Base-by-base conservation (phyloP, 306 rosid species). In the Inga laurina region DNA sequence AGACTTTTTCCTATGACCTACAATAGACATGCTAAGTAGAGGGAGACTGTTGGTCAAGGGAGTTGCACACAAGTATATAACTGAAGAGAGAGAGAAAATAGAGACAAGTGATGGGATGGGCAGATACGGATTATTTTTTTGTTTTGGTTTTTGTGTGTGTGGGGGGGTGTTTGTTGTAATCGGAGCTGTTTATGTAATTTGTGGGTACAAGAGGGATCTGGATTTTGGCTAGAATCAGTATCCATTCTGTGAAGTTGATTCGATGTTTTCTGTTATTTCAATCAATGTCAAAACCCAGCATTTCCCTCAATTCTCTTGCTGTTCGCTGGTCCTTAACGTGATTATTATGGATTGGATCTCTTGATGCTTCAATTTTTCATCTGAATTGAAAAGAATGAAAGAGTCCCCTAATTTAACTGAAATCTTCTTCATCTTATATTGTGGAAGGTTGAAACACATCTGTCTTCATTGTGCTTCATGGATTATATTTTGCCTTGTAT, bases 401-500 rank as follows among this genome's bases (percentile, higher is more conserved):
- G 69, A 62, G 48, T 65, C 15, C 44, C 15, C 71, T 22, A 2
- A 10, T 62, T 76, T 71, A 41, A 32, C 81, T 51, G 82, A 62
- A 11, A 69, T 39, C 43, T 39, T 8, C 30, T 72, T 43, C 81
- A 18, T 46, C 18, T 65, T 34, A 39, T 75, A 12, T 18, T 66
- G n/a, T 78, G 54, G 41, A 39, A 66, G 21, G 27, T 45, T 13
- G 72, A 49, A 30, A 48, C 67, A 76, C 73, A 21, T 11, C n/a
- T 67, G 37, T 30, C 30, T 72, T 72, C 10, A 12, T 68, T 54
- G 27, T 11, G 39, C 48, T n/a, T 24, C 44, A 56, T 46, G 61
- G 72, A 79, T 64, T 76, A 79, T 79, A 66, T 56, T 77, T 88
- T 48, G 64, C 68, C 74, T 66, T 82, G 79, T 75, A 59, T 81